Base-by-base conservation (phyloP, 768 basidiomycete species). In the Epithele typhae region DNA sequence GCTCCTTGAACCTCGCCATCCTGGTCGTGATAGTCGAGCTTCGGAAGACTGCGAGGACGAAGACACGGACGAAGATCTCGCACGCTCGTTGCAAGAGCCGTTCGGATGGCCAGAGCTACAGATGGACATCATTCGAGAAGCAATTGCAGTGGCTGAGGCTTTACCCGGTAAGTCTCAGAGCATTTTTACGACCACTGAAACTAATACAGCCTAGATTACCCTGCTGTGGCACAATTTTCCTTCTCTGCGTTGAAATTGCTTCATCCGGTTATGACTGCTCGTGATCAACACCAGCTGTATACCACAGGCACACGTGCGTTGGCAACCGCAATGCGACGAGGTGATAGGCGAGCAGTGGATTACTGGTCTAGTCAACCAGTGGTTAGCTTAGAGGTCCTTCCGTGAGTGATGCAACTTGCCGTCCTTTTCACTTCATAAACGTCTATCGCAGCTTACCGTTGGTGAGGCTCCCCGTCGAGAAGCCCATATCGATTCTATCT, bases 61-160 rank as follows among this genome's bases (percentile, higher is more conserved):
- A 21, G 43, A 74, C 45, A n/a, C n/a, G n/a, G 71, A 74, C 38
- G 75, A 76, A 43, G 65, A 68, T 0, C 27, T 54, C 4, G 49
- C 69, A 8, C 68, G 69, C 25, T 65, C 68, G 17, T 62, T 68
- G 24, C 69, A 65, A 21, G 79, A 82, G 52, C 65, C 76, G 4
- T 89, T 82, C 61, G 96, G 96, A 4, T 98, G 95, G 95, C 86
- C 93, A 3, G 91, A 93, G 62, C 70, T 99, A 33, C 95, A 96
- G 69, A 79, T 97, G 15, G 92, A 92, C 19, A 81, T 94, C n/a
- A 74, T 97, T 18, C 79, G 92, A 30, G 96, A 98, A 62, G 91
- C 92, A 1, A 83, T 97, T 18, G 84, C 87, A 0, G 82, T 98
- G 3, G 89, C 92, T 1, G 92, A 97, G 64, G 82, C 91, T 12